These are phyloP conservation scores for Cladosporium cucumerinum DNA, from an alignment of 2,329 filamentous ascomycete genomes.

Conservation along the genomic window DNA sequence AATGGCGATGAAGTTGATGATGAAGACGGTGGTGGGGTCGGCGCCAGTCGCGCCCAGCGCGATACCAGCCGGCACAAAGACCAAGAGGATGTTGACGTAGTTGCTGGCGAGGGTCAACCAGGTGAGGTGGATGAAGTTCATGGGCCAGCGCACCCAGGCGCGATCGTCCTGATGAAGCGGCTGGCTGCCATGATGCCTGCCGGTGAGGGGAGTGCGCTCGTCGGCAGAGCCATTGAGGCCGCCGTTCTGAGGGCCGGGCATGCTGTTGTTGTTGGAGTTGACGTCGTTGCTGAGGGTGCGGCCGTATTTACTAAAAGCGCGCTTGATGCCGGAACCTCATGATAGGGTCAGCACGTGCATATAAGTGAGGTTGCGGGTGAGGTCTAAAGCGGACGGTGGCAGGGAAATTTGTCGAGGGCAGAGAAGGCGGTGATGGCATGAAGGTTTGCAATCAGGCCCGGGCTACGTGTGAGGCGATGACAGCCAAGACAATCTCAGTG, in stretches of 20 bases:
- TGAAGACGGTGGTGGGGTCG: slow-evolving; percentile 66
- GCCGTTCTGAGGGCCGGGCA: slow-evolving; percentile 5
- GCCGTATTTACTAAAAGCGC: slow-evolving; percentile 25
- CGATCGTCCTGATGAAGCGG: slow-evolving; percentile 29
- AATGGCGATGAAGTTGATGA: slow-evolving; percentile 90
- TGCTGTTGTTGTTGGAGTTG: slow-evolving; percentile 14
- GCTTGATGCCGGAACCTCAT: slow-evolving; percentile 20
- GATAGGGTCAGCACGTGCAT: slow-evolving; percentile 12
- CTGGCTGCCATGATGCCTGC: slow-evolving; percentile 14
- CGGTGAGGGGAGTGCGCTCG: slow-evolving; percentile 31
- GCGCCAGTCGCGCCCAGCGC: slow-evolving; percentile 60
- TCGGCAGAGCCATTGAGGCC: slow-evolving; percentile 19
- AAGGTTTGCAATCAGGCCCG: neutral
- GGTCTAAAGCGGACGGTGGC: neutral
- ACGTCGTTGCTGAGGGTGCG: slow-evolving; percentile 24
- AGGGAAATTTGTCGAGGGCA: neutral
- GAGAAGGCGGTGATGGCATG: slow-evolving; percentile 11
- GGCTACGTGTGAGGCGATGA: neutral
- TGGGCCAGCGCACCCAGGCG: slow-evolving; percentile 33
- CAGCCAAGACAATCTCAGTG: slow-evolving; percentile 13
- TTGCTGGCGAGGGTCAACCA: slow-evolving; percentile 48
- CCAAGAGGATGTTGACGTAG: slow-evolving; percentile 66
- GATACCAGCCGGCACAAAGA: slow-evolving; percentile 72
- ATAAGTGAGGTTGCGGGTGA: neutral
- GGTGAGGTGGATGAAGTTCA: slow-evolving; percentile 34